Base-by-base conservation (phyloP, 2,329 filamentous ascomycete species). In the Ustulina deusta region DNA sequence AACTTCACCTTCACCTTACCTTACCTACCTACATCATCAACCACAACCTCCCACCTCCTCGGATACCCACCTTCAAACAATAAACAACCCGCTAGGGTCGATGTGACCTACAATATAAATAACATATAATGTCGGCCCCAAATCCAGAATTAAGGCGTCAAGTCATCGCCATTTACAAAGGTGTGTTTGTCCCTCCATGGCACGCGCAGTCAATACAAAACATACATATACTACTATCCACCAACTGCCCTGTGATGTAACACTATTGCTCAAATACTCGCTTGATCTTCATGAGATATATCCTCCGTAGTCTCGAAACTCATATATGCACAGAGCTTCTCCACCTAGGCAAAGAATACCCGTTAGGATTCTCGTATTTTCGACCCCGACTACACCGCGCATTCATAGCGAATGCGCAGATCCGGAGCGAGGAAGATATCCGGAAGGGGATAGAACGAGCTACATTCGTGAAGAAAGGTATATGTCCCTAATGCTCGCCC, bases 381-480 rank as follows among this genome's bases (percentile, higher is more conserved):
- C 89, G 91, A 11, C 87, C 89, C 7, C 89, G 94, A 1, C 83
- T 97, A 10, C 94, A 97, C 81, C 89, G 89, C 68, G 95, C 95
- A 0, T 99, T 98, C 81, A 88, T 90, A 72, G 88, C 89, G 54
- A 93, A 97, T 73, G 87, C 90, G 1, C 80, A 85, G 46, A 77
- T 97, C 65, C 85, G 83, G 1, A 89, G 96, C 72, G 91, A 95
- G 69, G 87, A 86, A 7, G 86, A 93, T 74, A 97, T 99, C 57
- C 86, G 85, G 48, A 85, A 90, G 68, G 92, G 89, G 0, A 93
- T 99, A 63, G 85, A 87, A 46, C 85, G 91, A 68, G 95, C 94
- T 0, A 89, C 97, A 72, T 97, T 92, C 79, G 93, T 98, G 3
- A 97, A 93, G 81, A 97, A 97, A 85, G 93, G 93, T 93, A 48